Evolutionary conservation across 805 yeast species (phyloP), one percentile per base, ranked within the genome.

Genomic region (Kuraishia piskuri): DNA sequence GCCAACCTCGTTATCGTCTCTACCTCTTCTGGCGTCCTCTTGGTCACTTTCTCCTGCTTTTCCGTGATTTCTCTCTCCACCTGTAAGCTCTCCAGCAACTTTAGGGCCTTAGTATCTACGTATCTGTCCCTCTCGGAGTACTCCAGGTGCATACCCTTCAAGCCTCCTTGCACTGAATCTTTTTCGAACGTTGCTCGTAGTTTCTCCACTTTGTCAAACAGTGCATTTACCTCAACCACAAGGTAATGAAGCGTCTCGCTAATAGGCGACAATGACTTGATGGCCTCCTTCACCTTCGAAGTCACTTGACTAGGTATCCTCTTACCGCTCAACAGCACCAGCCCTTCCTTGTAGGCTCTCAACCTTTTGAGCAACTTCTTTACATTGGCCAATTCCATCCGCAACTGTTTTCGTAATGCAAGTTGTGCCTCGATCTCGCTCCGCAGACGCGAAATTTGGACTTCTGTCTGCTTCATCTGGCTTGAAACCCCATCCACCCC

Each of bases 351-450:
- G 24, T 47, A 23, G 17, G 8, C 25, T 3, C 21, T 22, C 14
- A 50, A 22, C 21, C 20, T 10, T 49, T 24, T 25, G n/a, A 50
- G 2, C 1, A 25, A n/a, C 10, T n/a, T 20, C 21, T n/a, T 21
- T 22, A 26, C 21, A n/a, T 22, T 25, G 10, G 24, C 48, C 20
- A 21, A 17, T 20, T 50, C 49, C 20, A 21, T 8, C 5, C 47
- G 20, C 22, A 50, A 22, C 22, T n/a, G 47, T 57, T 52, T 51
- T 22, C 46, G 54, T 56, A 22, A 22, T 20, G 1, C 53, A 52
- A 22, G 54, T 46, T 14, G 54, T 36, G 26, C 46, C 24, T 8
- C 50, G 52, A 12, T 57, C 54, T n/a, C 55, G 2, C 19, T 37
- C n/a, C 48, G 54, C 24, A 45, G n/a, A 8, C 31, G 25, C 31